These are phyloP conservation scores for Rubroshorea leprosula DNA, from an alignment of 345 rosid species.

Conservation along the genomic window DNA sequence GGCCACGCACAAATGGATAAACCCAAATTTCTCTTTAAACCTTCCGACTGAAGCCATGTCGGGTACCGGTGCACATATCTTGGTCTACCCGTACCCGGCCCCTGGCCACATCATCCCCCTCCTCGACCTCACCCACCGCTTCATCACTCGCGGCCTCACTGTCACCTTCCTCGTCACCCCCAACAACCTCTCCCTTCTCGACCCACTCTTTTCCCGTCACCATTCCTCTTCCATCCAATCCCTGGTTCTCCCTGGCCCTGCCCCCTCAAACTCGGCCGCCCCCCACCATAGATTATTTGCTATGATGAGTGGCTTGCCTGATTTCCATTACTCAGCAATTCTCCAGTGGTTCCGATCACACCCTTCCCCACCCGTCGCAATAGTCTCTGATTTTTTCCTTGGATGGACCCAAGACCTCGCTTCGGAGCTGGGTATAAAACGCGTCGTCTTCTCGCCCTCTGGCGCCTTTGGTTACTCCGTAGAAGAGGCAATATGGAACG, in stretches of 20 bases:
- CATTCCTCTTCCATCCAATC: constrained; percentile 21
- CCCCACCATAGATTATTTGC: constrained; percentile 16
- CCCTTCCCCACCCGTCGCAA: constrained; percentile 45
- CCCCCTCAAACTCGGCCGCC: constrained; percentile 30
- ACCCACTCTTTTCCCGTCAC: constrained; percentile 24
- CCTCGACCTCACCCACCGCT: constrained; percentile 33
- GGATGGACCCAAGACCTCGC: constrained; percentile 51
- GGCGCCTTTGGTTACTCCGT: constrained; percentile 40
- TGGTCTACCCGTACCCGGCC: constrained; percentile 37
- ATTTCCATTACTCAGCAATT: constrained; percentile 33
- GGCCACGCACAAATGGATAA: too few relatives aligned
- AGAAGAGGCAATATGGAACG: constrained; percentile 20
- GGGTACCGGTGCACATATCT: constrained; percentile 19
- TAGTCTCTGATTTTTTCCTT: constrained; percentile 55
- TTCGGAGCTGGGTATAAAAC: constrained; percentile 24
- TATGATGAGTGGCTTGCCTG: constrained; percentile 26
- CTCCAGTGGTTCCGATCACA: constrained; percentile 44
- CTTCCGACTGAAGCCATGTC: background rate
- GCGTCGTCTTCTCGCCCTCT: constrained; percentile 47
- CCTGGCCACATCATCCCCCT: constrained; percentile 40
- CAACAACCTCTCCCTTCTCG: constrained; percentile 25
- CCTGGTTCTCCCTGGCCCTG: constrained; percentile 37
- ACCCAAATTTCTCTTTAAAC: too few relatives aligned
- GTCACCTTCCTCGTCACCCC: constrained; percentile 35
- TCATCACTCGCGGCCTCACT: constrained; percentile 24